A percentile compares a stretch with the other conserved stretches of the same genome.
Conservation (phyloP, 257 asterid species). For the Nicotiana attenuata region DNA sequence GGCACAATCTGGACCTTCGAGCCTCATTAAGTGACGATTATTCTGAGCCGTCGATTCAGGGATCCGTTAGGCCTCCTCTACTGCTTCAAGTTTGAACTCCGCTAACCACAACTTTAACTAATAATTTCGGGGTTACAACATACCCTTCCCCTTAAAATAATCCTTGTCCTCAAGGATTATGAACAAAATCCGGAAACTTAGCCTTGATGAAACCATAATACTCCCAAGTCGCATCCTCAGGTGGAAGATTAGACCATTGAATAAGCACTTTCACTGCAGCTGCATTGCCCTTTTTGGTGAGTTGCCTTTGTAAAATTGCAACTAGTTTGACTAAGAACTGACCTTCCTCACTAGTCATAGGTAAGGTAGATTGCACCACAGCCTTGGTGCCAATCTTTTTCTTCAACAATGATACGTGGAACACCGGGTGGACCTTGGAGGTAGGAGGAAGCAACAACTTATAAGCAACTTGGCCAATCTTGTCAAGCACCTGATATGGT, state of each 20-base stretch:
- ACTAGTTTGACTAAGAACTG: no score
- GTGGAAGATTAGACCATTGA: not conserved
- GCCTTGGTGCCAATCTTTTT: not conserved
- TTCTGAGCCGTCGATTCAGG: no score
- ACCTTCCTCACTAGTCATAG: not conserved
- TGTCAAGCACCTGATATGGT: not conserved
- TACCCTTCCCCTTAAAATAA: no score
- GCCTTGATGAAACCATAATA: not conserved
- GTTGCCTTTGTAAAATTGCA: not conserved
- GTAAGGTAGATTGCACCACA: not conserved
- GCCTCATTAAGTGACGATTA: no score
- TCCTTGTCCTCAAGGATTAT: no score
- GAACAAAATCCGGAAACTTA: not conserved
- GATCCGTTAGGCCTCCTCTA: no score
- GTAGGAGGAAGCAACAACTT: not conserved
- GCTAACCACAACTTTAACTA: no score
- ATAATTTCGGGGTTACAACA: no score
- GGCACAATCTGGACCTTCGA: no score
- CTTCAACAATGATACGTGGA: not conserved
- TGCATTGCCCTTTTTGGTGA: no score
- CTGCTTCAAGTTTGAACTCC: no score
- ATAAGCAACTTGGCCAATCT: not conserved
- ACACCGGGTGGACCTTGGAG: not conserved
- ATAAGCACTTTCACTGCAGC: no score
- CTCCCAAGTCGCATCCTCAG: not conserved